A percentile compares a stretch with the other conserved stretches of the same genome.
Conservation (phyloP, 257 asterid genomes). For the Solanum virginianum region DNA sequence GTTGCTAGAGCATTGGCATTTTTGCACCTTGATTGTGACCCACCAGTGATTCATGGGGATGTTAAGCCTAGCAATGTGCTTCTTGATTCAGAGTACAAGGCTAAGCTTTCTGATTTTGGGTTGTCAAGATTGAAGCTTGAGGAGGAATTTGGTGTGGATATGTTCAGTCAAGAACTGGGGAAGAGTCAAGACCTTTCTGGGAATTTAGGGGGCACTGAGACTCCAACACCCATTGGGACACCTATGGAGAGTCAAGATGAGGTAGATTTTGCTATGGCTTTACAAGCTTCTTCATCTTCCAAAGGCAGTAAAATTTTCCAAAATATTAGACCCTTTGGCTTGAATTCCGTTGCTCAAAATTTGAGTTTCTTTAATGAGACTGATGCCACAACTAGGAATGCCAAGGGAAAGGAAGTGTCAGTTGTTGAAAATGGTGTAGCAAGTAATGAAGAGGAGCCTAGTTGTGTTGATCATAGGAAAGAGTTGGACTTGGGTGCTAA, state of each 20-base stretch:
- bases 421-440: constrained; percentile 24
- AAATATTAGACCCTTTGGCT: constrained; percentile 31
- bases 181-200: constrained; percentile 69
- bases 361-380: constrained; percentile 23
- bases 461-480: constrained; percentile 33
- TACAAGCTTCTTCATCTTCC: constrained; percentile 68
- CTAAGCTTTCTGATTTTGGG: constrained; percentile 96
- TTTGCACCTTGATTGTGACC: constrained; percentile 84
- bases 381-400: constrained; percentile 12
- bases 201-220: constrained; percentile 34
- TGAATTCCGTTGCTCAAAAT: constrained; percentile 26
- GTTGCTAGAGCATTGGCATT: constrained; percentile 73
- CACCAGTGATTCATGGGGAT: constrained; percentile 95
- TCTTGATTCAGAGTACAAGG: constrained; percentile 65
- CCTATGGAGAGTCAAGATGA: constrained; percentile 63
- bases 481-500: constrained; percentile 31
- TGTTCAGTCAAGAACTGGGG: constrained; percentile 73
- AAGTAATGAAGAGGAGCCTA: constrained; percentile 46
- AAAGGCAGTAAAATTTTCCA: constrained; percentile 36
- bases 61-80: constrained; percentile 96
- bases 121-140: constrained; percentile 80
- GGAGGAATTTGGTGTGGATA: constrained; percentile 59
- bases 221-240: constrained; percentile 36
- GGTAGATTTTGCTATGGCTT: constrained; percentile 92
- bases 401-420: constrained; percentile 54